Conservation (phyloP, 177 flowering plant species). For the Tripterygium wilfordii region DNA sequence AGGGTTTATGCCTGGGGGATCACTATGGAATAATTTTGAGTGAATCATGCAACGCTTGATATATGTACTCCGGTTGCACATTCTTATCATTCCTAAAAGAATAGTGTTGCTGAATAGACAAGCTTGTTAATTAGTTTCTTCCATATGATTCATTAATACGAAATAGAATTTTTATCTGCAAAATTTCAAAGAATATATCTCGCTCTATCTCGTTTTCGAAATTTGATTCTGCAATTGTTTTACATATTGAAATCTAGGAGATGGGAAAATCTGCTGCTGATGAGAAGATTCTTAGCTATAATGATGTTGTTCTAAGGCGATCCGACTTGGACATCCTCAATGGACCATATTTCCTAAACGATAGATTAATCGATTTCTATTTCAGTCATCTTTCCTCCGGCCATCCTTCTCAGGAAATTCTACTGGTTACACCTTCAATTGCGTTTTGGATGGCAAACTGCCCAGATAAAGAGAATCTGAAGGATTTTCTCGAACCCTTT, state of each 20-base stretch:
- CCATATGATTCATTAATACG: too few species aligned
- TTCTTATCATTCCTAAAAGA: too few species aligned
- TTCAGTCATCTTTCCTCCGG: slow-evolving; percentile 57
- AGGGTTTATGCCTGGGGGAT: too few species aligned
- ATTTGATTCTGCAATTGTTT: too few species aligned
- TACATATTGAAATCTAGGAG: neutral
- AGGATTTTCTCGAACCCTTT: slow-evolving; percentile 59
- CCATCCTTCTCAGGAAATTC: slow-evolving; percentile 39
- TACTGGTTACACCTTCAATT: slow-evolving; percentile 69
- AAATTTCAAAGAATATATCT: too few species aligned
- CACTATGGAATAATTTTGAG: too few species aligned
- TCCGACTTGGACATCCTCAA: slow-evolving; percentile 74
- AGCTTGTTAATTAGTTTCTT: too few species aligned
- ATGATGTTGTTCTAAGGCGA: slow-evolving; percentile 69
- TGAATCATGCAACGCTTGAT: too few species aligned
- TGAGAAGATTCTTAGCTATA: slow-evolving; percentile 82
- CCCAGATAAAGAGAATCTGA: slow-evolving; percentile 35
- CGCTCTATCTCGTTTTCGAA: too few species aligned
- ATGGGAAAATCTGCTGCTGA: slow-evolving; percentile 33
- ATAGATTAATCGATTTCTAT: slow-evolving; percentile 81
- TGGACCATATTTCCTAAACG: slow-evolving; percentile 70
- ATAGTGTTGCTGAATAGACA: too few species aligned
- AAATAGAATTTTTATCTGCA: too few species aligned
- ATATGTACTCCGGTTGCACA: too few species aligned
- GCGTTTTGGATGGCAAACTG: slow-evolving; percentile 77